Percentiles rank a stretch among this genome's conserved stretches.
phyloP scores from a whole-genome alignment of 306 rosid genomes.

The Begonia masoniana region DNA sequence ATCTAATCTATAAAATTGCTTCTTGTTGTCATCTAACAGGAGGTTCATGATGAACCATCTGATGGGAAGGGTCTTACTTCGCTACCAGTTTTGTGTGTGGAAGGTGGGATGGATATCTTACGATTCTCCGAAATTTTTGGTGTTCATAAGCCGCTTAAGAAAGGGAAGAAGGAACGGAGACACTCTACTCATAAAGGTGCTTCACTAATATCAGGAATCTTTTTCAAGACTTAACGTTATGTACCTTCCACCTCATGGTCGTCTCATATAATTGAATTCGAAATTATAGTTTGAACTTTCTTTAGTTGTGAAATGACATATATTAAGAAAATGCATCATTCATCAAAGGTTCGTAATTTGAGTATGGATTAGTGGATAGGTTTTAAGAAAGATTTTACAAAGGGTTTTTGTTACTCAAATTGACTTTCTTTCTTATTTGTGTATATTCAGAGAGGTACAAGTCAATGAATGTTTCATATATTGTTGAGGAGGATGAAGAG shows the following conservation, averaged over 20 bases:
- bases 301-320: too few relatives aligned
- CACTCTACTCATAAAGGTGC: conserved; percentile 58
- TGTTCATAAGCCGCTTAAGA: conserved; percentile 58
- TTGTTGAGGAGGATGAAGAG: conserved; percentile 95
- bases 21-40: conserved; percentile 1
- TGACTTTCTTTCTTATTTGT: too few relatives aligned
- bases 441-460: conserved; percentile 50
- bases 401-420: too few relatives aligned
- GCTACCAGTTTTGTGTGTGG: conserved; percentile 74
- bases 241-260: conserved; percentile 1
- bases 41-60: conserved; percentile 26
- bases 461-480: conserved; percentile 38
- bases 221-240: conserved; percentile 10
- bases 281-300: too few relatives aligned
- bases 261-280: too few relatives aligned
- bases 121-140: conserved; percentile 93
- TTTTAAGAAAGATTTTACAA: too few relatives aligned
- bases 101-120: conserved; percentile 70
- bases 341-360: too few relatives aligned
- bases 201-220: conserved; percentile 4
- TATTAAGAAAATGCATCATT: too few relatives aligned
- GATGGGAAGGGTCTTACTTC: conserved; percentile 29
- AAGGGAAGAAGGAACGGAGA: conserved; percentile 69
- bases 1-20: too few relatives aligned
- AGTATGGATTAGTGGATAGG: too few relatives aligned